Conservation (phyloP, 306 rosid genomes). For the Cucurbita moschata region DNA sequence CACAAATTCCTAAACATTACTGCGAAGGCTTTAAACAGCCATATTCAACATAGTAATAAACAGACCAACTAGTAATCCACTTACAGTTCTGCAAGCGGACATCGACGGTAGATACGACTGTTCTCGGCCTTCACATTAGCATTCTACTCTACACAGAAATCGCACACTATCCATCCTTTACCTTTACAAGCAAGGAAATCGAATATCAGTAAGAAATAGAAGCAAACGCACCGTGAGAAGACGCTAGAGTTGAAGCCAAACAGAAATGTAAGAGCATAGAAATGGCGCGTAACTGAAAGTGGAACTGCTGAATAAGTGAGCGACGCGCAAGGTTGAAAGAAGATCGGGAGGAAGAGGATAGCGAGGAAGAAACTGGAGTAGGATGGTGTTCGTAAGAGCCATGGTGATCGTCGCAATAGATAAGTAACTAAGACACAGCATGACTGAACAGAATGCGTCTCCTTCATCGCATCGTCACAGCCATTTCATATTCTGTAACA, state of each 20-base stretch:
- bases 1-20: background rate
- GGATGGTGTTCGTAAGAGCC: constrained; percentile 2
- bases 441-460: background rate
- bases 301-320: constrained; percentile 25
- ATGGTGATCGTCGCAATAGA: constrained; percentile 26
- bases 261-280: background rate
- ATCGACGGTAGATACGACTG: constrained; percentile 67
- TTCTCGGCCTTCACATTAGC: constrained; percentile 60
- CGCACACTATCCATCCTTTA: constrained; percentile 73
- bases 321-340: constrained; percentile 26
- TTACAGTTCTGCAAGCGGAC: constrained; percentile 90
- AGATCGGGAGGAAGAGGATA: constrained; percentile 3
- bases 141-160: constrained; percentile 70
- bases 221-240: background rate
- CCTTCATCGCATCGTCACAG: background rate
- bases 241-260: background rate
- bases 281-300: constrained; percentile 19
- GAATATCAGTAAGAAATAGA: constrained; percentile 13
- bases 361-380: background rate
- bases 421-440: background rate
- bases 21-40: background rate
- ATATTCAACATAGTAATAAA: background rate
- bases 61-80: constrained; percentile 3
- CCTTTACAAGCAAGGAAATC: constrained; percentile 40
- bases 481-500: no score